phyloP scores from a whole-genome alignment of 495 filamentous ascomycete genomes.

The Emericellopsis terricola region DNA sequence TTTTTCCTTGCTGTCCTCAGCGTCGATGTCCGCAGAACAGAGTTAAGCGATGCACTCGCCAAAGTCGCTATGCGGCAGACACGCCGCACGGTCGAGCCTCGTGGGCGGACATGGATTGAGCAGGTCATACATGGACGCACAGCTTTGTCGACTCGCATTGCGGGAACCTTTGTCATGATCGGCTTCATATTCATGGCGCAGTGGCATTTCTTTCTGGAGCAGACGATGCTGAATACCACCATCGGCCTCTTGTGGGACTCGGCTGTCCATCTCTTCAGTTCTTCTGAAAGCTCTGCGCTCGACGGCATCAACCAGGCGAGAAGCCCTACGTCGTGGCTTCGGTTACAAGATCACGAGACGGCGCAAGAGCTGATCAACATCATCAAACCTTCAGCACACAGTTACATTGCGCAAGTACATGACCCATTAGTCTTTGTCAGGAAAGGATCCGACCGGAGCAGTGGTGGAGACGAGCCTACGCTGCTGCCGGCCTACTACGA shows the following conservation, averaged over 20 bases:
- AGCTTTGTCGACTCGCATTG: slow-evolving; percentile 37
- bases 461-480: slow-evolving; percentile 16
- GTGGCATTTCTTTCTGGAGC: slow-evolving; percentile 47
- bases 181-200: slow-evolving; percentile 41
- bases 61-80: slow-evolving; percentile 20
- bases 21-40: slow-evolving; percentile 51
- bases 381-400: slow-evolving; percentile 44
- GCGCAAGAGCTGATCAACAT: slow-evolving; percentile 50
- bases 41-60: slow-evolving; percentile 34
- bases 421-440: slow-evolving; percentile 50
- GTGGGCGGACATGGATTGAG: slow-evolving; percentile 25
- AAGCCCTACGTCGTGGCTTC: slow-evolving; percentile 50
- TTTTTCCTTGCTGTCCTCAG: slow-evolving; percentile 59
- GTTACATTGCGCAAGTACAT: slow-evolving; percentile 48
- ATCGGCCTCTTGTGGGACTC: slow-evolving; percentile 1
- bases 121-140: slow-evolving; percentile 27
- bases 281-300: slow-evolving; percentile 20
- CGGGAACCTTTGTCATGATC: slow-evolving; percentile 42
- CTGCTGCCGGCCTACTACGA: slow-evolving; percentile 36
- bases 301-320: slow-evolving; percentile 45
- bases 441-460: slow-evolving; percentile 40
- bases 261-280: slow-evolving; percentile 1
- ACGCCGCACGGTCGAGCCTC: slow-evolving; percentile 4
- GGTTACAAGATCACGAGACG: slow-evolving; percentile 55
- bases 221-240: slow-evolving; percentile 18